phyloP scores from a whole-genome alignment of 768 basidiomycete species.

The Crepidotus variabilis region DNA sequence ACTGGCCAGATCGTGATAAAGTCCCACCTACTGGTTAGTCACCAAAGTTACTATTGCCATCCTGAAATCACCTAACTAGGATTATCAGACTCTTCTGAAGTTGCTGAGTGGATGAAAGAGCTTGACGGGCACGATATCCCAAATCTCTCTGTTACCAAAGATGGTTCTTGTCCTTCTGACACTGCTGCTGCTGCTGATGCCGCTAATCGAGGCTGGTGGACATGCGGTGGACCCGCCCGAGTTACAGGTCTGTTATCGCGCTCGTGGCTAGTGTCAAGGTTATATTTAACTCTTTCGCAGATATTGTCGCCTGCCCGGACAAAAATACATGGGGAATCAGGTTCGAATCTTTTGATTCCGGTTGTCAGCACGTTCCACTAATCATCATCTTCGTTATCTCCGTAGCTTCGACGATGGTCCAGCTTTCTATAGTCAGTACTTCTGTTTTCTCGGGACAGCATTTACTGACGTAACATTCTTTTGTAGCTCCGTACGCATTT shows the following conservation, averaged over 20 bases:
- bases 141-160: constrained; percentile 50
- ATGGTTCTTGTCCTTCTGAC: constrained; percentile 68
- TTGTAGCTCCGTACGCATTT: constrained; percentile 46
- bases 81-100: constrained; percentile 49
- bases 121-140: constrained; percentile 72
- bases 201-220: constrained; percentile 83
- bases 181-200: constrained; percentile 52
- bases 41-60: not conserved
- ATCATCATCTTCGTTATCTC: constrained; percentile 3
- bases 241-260: constrained; percentile 30
- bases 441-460: constrained; percentile 2
- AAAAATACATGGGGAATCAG: constrained; percentile 76
- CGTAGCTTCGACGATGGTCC: constrained; percentile 85
- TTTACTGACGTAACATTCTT: constrained; percentile 4
- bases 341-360: constrained; percentile 18
- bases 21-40: constrained; percentile 54
- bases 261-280: not conserved
- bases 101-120: constrained; percentile 74
- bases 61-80: not conserved
- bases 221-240: constrained; percentile 73
- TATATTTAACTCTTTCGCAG: constrained; percentile 16
- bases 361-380: not conserved
- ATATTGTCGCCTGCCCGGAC: constrained; percentile 67
- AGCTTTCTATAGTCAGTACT: constrained; percentile 65
- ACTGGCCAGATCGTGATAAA: constrained; percentile 65